Base-by-base conservation (phyloP, 2,329 filamentous ascomycete genomes). In the Claviceps monticola region DNA sequence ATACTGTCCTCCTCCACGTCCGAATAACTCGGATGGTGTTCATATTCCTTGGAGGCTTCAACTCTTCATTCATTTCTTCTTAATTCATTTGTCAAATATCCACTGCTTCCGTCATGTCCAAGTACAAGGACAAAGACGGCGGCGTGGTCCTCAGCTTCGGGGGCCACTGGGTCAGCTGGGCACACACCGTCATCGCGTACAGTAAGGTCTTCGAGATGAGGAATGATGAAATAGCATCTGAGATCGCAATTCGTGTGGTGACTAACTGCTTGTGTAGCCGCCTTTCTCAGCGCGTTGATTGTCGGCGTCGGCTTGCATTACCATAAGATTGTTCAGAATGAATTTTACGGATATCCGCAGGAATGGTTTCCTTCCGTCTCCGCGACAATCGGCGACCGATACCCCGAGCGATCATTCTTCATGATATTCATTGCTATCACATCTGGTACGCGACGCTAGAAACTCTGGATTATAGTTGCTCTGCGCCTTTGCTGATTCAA, bases 311-410 rank as follows among this genome's bases (percentile, higher is more conserved):
- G 75, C 51, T 77, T 98, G 48, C 93, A 98, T 71, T 97, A 93
- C 71, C 80, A 86, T 64, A 98, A 98, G 74, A 98, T 98, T 60
- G 93, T 98, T 52, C 76, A 96, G 69, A 98, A 98, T 70, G 89
- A 98, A 69, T 86, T 90, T 72, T 95, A 89, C 68, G 88, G 88
- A 60, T 95, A 94, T 64, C 90, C 90, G 1, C 75, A 95, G 59
- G 90, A 96, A 74, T 96, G 90, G 90, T 95, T 95, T 63, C 90
- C 90, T 53, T 95, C 90, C 44, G 90, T 96, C 21, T 96, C 91
- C 34, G 84, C 93, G 42, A 97, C 93, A 38, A 98, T 98, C 70
- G 93, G 93, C 66, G 93, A 98, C 68, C 83, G 90, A 58, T 97
- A 96, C 63, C 93, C 93, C 50, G 93, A 98, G 70, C 84, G 93